These are phyloP conservation scores for Moesziomyces parantarcticus DNA, from an alignment of 1,284 basidiomycete species.

Conservation along the genomic window DNA sequence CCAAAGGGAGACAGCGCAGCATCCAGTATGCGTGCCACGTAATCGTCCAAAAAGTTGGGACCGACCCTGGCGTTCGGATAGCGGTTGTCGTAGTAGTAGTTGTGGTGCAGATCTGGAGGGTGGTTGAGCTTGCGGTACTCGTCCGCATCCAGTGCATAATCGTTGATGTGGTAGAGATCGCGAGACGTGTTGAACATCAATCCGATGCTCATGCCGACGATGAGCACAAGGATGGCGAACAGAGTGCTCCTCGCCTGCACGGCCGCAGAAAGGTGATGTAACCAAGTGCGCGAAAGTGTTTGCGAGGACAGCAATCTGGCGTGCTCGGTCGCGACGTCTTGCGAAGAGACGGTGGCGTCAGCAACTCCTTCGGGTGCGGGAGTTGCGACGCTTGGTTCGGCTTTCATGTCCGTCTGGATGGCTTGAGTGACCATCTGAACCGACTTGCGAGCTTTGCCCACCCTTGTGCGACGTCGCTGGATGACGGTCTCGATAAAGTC, in stretches of 20 bases:
- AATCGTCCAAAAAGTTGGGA: conserved; percentile 37
- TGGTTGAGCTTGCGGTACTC: conserved; percentile 43
- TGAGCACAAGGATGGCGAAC: conserved; percentile 17
- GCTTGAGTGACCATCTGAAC: conserved; percentile 38
- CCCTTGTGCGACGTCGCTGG: conserved; percentile 36
- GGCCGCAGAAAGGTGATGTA: conserved; percentile 1
- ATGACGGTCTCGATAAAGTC: conserved; percentile 51
- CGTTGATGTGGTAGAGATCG: conserved; percentile 45
- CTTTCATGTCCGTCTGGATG: conserved; percentile 32
- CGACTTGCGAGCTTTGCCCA: conserved; percentile 39
- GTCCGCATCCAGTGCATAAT: conserved; percentile 33
- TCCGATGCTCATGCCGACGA: conserved; percentile 28
- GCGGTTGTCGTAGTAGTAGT: conserved; percentile 36
- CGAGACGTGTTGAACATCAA: conserved; percentile 39
- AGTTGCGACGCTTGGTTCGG: conserved; percentile 6
- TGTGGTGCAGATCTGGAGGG: conserved; percentile 15
- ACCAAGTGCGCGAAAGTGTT: neutral
- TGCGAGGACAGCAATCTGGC: neutral
- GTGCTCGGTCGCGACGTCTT: neutral
- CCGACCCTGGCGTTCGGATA: conserved; percentile 40
- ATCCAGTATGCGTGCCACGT: conserved; percentile 27
- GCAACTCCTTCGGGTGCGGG: neutral
- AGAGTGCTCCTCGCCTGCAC: conserved; percentile 10
- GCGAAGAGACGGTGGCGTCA: neutral
- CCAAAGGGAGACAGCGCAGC: conserved; percentile 20